phyloP scores from a whole-genome alignment of 2,329 filamentous ascomycete species.

The Trichoderma harzianum region DNA sequence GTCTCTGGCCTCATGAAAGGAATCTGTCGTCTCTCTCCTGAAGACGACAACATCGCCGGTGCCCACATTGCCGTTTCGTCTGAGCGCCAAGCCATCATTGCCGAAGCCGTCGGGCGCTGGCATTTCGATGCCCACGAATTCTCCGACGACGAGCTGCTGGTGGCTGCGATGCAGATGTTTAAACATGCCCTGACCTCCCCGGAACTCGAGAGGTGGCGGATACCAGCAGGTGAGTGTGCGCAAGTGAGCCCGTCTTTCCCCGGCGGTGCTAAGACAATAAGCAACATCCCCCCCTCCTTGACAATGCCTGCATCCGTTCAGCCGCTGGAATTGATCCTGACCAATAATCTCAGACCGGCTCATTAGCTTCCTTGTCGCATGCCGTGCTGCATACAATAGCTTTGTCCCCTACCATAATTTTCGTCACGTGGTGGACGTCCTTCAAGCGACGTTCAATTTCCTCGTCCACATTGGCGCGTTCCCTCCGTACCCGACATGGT shows the following conservation, averaged over 20 bases:
- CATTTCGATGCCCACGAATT: conserved; percentile 87
- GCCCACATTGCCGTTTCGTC: conserved; percentile 66
- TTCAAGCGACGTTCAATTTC: conserved; percentile 91
- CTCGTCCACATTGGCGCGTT: conserved; percentile 75
- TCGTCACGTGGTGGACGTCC: conserved; percentile 90
- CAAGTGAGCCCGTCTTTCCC: not conserved
- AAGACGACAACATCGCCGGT: conserved; percentile 59
- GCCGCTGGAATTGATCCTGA: conserved; percentile 35
- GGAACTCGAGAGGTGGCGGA: conserved; percentile 75
- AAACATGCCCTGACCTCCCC: conserved; percentile 81
- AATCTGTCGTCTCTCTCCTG: conserved; percentile 70
- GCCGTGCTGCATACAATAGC: conserved; percentile 89
- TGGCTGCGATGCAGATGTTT: conserved; percentile 83
- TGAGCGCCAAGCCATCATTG: conserved; percentile 63
- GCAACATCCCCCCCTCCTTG: conserved; percentile 6
- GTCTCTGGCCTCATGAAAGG: conserved; percentile 86
- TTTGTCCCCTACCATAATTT: conserved; percentile 99
- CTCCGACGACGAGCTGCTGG: conserved; percentile 83
- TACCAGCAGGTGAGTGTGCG: conserved; percentile 64
- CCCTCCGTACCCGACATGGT: conserved; percentile 58
- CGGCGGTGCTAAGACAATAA: conserved; percentile 5
- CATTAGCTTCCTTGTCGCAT: conserved; percentile 80
- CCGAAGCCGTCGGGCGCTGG: conserved; percentile 72
- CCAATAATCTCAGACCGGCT: conserved; percentile 62
- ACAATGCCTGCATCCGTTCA: conserved; percentile 13